Base-by-base conservation (phyloP, 495 filamentous ascomycete species). In the Stereocaulon alpinum region DNA sequence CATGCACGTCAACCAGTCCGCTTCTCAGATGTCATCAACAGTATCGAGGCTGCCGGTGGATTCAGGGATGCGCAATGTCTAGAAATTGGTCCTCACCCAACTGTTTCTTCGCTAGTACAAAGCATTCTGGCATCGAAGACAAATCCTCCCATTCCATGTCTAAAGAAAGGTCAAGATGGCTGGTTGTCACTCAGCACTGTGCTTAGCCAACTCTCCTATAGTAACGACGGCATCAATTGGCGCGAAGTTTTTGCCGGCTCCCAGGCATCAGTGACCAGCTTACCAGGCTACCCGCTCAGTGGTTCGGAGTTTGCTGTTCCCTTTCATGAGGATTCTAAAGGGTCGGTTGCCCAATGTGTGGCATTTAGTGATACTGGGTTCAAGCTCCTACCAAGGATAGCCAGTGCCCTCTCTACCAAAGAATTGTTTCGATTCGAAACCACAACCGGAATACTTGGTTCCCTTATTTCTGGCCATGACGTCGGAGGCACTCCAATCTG, bases 51-150 rank as follows among this genome's bases (percentile, higher is more conserved):
- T 17, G 11, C 15, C 3, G 11, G 12, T 1, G 15, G 24, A 30
- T 32, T 52, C 27, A 5, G 5, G 15, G 27, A 52, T 3, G 49
- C 49, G 12, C 20, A 32, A 29, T 52, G 11, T 27, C 3, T 52
- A n/a, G 49, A 52, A 34, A 18, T 52, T 29, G 49, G 49, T 29
- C 49, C 49, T 22, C 49, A 52, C 32, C 49, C 49, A 12, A 34
- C 24, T 24, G 24, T 52, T 34, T 32, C 24, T 52, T 32, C 32
- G 49, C 49, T 27, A 4, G 32, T 52, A 27, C 24, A 24, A 24
- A 24, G 24, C 24, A 34, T 52, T 34, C 49, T 22, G 0, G 4
- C 49, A 34, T 32, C 49, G 15, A 12, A 15, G 49, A 29, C 49
- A 27, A 52, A 9, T 22, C 11, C 27, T 52, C 15, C 49, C 6